Evolutionary conservation across 352 stramenopile species (phyloP), one percentile per base, ranked within the genome.

Genomic region (Globisporangium cylindrosporum): DNA sequence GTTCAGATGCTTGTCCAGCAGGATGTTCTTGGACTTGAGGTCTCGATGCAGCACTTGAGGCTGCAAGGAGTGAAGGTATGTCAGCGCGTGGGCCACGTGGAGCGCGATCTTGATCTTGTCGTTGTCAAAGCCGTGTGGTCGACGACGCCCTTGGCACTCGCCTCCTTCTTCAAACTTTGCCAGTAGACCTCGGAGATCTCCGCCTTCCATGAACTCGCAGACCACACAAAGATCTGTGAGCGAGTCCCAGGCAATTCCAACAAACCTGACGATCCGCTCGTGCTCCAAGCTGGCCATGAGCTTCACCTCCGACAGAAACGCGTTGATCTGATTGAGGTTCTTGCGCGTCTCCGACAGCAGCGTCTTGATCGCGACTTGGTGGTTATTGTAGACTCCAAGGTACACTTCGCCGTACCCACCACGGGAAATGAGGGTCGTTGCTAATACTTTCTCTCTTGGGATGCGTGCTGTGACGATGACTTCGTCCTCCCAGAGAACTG

Each of bases 381-480:
- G 54, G 61, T 65, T 61, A 27, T 76, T 67, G 74, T 84, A 86
- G 1, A 41, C 63, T 1, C 77, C 79, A 0, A 29, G 46, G 29
- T 78, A 86, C 1, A 89, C 80, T 69, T 83, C 74, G 8, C 78
- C 78, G 56, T 75, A 86, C 4, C 73, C 75, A 36, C 78, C 79
- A 56, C 73, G 73, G 51, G 66, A 75, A 15, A 86, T 63, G 15
- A 72, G 38, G 22, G 75, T 38, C 9, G 61, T 62, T 8, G 67
- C 29, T 15, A 67, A 9, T 8, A 79, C 62, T 25, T 79, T 79
- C n/a, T 71, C 70, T 10, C 53, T 48, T 34, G 73, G 73, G 29
- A 78, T 67, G 9, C 75, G 73, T 51, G 64, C 59, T 0, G 59
- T 72, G 15, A 74, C 55, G 54, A 78, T 78, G 6, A 51, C 29